Base-by-base conservation (phyloP, 2,329 filamentous ascomycete genomes). In the Thelonectria discophora region DNA sequence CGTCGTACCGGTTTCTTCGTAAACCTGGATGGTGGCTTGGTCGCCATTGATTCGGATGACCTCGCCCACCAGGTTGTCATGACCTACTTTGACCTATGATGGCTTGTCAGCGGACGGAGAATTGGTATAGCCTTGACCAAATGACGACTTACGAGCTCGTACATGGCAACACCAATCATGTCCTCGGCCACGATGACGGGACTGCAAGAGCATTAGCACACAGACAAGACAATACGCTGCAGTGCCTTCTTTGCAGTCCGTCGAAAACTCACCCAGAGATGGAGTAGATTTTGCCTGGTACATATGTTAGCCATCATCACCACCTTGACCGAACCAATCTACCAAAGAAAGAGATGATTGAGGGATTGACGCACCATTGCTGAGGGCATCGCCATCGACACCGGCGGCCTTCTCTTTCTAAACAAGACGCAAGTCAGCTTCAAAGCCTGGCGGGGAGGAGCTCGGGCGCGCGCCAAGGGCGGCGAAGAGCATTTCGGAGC, bases 111-210 rank as follows among this genome's bases (percentile, higher is more conserved):
- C 17, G 27, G 43, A 34, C 47, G 47, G 18, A 30, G 40, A 58
- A 55, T 18, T 20, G 50, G 46, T 10, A 24, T 39, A 34, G 11
- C 15, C 39, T 55, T 51, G 59, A 62, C 45, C 49, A 30, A 20
- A 50, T 42, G 51, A 62, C 55, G 45, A 78, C 88, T 72, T 84
- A 93, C 93, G 83, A 99, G 86, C 83, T 99, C 95, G 88, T 98
- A 97, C 95, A 99, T 99, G 79, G 95, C 94, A 86, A 95, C 95
- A 79, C 95, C 95, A 76, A 94, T 93, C 94, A 99, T 97, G 81
- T 97, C 90, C 84, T 98, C 94, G 77, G 94, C 95, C 72, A 99
- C 87, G 74, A 99, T 90, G 84, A 99, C 95, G 76, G 95, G 95
- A 70, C 92, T 90, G 68, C 45, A 21, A 46, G 49, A 57, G 32